Conservation (phyloP, 768 basidiomycete species). For the Rhodotorula paludigena region DNA sequence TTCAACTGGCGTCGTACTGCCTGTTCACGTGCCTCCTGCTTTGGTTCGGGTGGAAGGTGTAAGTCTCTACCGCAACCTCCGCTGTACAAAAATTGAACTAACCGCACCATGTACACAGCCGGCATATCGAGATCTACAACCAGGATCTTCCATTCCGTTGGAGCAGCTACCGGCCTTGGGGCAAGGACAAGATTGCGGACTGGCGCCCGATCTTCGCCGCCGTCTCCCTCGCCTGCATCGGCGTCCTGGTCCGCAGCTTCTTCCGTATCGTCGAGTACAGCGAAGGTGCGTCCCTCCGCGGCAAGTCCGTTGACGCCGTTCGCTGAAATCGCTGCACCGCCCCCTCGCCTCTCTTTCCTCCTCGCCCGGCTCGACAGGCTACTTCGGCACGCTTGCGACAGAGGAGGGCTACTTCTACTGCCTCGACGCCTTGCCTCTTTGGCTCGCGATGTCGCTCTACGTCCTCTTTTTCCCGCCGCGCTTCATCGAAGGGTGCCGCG, state of each 20-base stretch:
- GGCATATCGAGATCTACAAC: neutral
- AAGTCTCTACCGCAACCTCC: neutral
- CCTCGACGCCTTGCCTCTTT: constrained; percentile 38
- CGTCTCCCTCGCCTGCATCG: constrained; percentile 8
- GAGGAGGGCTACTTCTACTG: constrained; percentile 19
- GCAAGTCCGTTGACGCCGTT: too few relatives aligned
- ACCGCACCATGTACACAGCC: constrained; percentile 4
- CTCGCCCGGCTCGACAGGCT: neutral
- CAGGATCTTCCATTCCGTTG: neutral
- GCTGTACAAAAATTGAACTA: neutral
- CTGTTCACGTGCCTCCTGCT: constrained; percentile 32
- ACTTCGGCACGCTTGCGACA: neutral
- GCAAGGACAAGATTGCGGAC: constrained; percentile 1
- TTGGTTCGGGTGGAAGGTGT: constrained; percentile 26
- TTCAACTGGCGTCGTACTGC: constrained; percentile 34
- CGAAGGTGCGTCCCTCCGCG: neutral
- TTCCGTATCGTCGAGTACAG: constrained; percentile 35
- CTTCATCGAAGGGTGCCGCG: constrained; percentile 35
- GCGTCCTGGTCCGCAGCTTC: constrained; percentile 6
- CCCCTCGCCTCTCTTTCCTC: fast-evolving
- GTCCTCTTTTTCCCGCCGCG: constrained; percentile 24
- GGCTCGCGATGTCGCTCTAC: constrained; percentile 31
- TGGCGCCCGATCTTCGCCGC: constrained; percentile 25
- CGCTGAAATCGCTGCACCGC: neutral
- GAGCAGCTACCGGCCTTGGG: neutral